These are phyloP conservation scores for Curvularia spicifera DNA, from an alignment of 2,329 filamentous ascomycete species.

Conservation along the genomic window DNA sequence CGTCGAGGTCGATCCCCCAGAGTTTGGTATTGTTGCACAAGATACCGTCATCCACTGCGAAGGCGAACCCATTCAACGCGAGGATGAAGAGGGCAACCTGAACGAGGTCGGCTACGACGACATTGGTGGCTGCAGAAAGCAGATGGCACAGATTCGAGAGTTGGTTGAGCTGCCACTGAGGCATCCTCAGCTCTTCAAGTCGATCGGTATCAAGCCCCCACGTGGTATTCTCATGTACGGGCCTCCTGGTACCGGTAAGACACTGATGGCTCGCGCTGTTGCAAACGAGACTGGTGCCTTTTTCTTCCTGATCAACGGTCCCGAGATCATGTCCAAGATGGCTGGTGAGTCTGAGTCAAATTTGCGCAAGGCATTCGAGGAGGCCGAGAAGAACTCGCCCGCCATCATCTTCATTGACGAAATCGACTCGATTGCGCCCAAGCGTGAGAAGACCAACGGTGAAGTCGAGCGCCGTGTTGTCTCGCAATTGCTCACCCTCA, in stretches of 20 bases:
- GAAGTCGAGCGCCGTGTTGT: conserved; percentile 99
- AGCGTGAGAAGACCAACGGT: conserved; percentile 99
- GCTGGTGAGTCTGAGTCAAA: conserved; percentile 99
- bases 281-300: conserved; percentile 99
- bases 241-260: conserved; percentile 98
- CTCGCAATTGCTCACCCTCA: conserved; percentile 93
- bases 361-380: conserved; percentile 97
- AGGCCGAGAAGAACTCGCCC: conserved; percentile 98
- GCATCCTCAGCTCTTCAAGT: conserved; percentile 99
- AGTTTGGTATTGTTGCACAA: conserved; percentile 98
- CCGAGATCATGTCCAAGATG: conserved; percentile 99
- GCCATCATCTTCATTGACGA: conserved; percentile 99
- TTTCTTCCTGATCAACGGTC: conserved; percentile 99
- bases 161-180: conserved; percentile 96
- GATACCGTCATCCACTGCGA: conserved; percentile 99
- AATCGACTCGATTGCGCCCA: conserved; percentile 98
- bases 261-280: conserved; percentile 96
- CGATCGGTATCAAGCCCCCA: conserved; percentile 98
- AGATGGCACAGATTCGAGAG: conserved; percentile 99
- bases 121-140: conserved; percentile 98
- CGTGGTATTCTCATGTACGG: conserved; percentile 94
- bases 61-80: conserved; percentile 93
- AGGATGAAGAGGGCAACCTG: conserved; percentile 98
- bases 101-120: conserved; percentile 99
- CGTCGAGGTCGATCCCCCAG: conserved; percentile 95